Base-by-base conservation (phyloP, 108 stramenopile species). In the Cylindrotheca fusiformis region DNA sequence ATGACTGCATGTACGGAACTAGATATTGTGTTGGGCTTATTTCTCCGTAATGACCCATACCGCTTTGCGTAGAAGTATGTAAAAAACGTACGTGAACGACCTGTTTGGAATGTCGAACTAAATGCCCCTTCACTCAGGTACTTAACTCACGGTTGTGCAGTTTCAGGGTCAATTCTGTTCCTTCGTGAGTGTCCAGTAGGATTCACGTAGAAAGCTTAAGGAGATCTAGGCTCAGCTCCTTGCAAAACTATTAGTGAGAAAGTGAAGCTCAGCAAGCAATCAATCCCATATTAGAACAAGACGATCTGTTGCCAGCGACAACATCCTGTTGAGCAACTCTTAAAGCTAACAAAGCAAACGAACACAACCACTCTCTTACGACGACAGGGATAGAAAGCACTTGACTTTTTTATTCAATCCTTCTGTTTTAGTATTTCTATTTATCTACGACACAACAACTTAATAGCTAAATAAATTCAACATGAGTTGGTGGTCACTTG, bases 401-500 rank as follows among this genome's bases (percentile, higher is more conserved):
- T 14, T 10, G 14, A 41, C 14, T 41, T 41, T 41, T 14, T 41
- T 41, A 41, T 41, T 41, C 6, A 6, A 41, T 41, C 36, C 36
- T 41, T 41, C 36, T 41, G 36, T 6, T 10, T 10, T 41, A 41
- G 36, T 41, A 41, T 41, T 41, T 14, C 6, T 10, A 41, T 6
- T 41, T 41, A 10, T 41, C 14, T 10, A 41, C 36, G 14, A 41
- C 36, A 41, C 6, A 41, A 10, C 36, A 41, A 6, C 6, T 41
- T 10, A 50, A 50, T 55, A 55, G 54, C 29, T 26, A n/a, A 26
- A 59, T 33, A 44, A 26, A 36, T 22, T 50, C 27, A 67, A 33
- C 47, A 72, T 72, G 71, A 51, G 60, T 69, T 72, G 71, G 71
- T 72, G 71, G 71, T 50, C 71, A 56, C 55, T 72, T 48, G 71